A percentile compares a stretch with the other conserved stretches of the same genome.
Evolutionary conservation across 2,329 filamentous ascomycete species (phyloP).

Genomic region (Aotearoamyces nothofagi): DNA sequence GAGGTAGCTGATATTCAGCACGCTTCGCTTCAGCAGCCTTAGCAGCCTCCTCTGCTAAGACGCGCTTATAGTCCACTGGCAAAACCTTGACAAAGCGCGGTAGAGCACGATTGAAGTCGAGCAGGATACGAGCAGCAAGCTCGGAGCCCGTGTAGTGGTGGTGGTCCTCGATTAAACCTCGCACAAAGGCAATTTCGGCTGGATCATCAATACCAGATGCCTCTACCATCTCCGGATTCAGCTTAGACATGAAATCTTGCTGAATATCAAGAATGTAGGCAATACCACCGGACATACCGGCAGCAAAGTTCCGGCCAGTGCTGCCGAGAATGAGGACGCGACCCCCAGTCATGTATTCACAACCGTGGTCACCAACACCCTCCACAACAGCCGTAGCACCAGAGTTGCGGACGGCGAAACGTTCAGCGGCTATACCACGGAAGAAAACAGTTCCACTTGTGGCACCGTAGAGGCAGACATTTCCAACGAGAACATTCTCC

Average conservation of each 20-base stretch:
- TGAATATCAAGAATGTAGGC: constrained; percentile 86
- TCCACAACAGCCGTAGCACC: constrained; percentile 93
- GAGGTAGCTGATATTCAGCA: constrained; percentile 65
- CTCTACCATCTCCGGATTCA: constrained; percentile 97
- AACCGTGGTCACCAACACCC: constrained; percentile 89
- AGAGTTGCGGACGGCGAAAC: constrained; percentile 93
- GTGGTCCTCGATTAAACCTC: constrained; percentile 87
- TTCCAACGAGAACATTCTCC: constrained; percentile 87
- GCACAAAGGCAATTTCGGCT: constrained; percentile 76
- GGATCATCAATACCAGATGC: constrained; percentile 72
- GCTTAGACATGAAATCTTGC: constrained; percentile 79
- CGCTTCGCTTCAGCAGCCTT: constrained; percentile 79
- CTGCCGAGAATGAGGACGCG: constrained; percentile 74
- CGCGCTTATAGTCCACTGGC: constrained; percentile 91
- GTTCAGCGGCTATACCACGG: constrained; percentile 90
- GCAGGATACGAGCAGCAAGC: constrained; percentile 76
- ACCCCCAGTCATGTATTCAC: constrained; percentile 98
- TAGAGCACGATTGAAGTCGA: constrained; percentile 90
- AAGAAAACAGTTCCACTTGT: constrained; percentile 89
- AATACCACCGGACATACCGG: constrained; percentile 97
- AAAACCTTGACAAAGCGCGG: constrained; percentile 87
- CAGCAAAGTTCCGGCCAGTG: constrained; percentile 92
- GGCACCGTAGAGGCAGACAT: constrained; percentile 89
- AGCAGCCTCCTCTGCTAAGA: constrained; percentile 69
- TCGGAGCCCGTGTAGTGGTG: constrained; percentile 97